Evolutionary conservation across 768 basidiomycete species (phyloP), one percentile per base, ranked within the genome.

Genomic region (Mycena crocata): DNA sequence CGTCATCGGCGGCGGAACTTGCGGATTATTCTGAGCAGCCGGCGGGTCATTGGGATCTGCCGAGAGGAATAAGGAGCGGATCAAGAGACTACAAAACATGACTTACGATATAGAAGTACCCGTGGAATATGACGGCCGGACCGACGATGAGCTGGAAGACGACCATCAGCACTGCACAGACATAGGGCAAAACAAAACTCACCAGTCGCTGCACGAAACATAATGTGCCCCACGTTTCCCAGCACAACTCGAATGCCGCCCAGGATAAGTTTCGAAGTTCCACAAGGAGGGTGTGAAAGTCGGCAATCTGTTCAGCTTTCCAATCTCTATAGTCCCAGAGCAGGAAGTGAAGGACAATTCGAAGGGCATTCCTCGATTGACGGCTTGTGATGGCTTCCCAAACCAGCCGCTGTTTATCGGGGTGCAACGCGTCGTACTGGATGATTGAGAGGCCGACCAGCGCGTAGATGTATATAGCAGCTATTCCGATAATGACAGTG

Each of bases 111-210:
- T 51, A 26, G 30, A 32, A 26, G 23, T 51, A 44, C 21, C 26
- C n/a, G 40, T 61, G 51, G 49, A 50, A 50, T 15, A 51, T 30
- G 2, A 19, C 40, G 37, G 50, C 59, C 28, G 49, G 59, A 13
- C 30, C 49, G 49, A 26, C 28, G 14, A 61, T 61, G 49, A 61
- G 49, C 59, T 61, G 49, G 10, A n/a, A 28, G 3, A 5, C n/a
- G 31, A 12, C 28, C 30, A 28, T 34, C 12, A 19, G 32, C 5
- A 15, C 28, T 26, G 28, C 14, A 31, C 15, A 31, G 31, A 19
- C 7, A 31, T n/a, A n/a, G n/a, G n/a, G n/a, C n/a, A n/a, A n/a
- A 4, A 5, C 15, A 21, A 49, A n/a, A 28, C 48, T 12, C 2
- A 49, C 48, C 28, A 49, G 17, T 49, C 14, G 28, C 3, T 49